phyloP scores from a whole-genome alignment of 2,329 filamentous ascomycete genomes.

The Fusarium caatingaense region DNA sequence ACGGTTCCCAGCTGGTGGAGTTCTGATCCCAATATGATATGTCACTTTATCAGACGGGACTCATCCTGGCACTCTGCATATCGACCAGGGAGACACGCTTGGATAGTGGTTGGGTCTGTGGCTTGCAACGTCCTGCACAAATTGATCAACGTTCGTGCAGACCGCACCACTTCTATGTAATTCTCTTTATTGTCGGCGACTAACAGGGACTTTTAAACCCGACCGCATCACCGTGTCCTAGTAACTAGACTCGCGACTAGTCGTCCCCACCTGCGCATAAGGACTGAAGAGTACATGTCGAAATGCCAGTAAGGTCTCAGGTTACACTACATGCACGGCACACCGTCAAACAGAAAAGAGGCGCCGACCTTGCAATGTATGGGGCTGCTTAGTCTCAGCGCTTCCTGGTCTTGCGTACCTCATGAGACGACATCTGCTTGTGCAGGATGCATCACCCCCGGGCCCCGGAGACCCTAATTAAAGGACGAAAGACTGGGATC shows the following conservation, averaged over 20 bases:
- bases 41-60: conserved; percentile 41
- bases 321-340: conserved; percentile 16
- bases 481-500: conserved; percentile 30
- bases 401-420: conserved; percentile 12
- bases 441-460: conserved; percentile 23
- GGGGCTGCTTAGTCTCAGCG: conserved; percentile 13
- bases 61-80: conserved; percentile 37
- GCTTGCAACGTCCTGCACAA: conserved; percentile 31
- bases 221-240: conserved; percentile 1
- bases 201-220: conserved; percentile 7
- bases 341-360: conserved; percentile 25
- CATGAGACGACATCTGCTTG: conserved; percentile 24
- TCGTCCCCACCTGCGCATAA: conserved; percentile 29
- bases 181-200: conserved; percentile 1
- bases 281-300: conserved; percentile 17
- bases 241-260: conserved; percentile 3
- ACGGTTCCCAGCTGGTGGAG: conserved; percentile 26
- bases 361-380: conserved; percentile 16
- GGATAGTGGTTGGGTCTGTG: conserved; percentile 16
- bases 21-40: conserved; percentile 43
- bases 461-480: conserved; percentile 17
- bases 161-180: conserved; percentile 11
- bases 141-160: conserved; percentile 20
- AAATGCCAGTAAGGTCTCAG: conserved; percentile 31
- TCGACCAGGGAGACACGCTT: conserved; percentile 26